Evolutionary conservation across 495 filamentous ascomycete species (phyloP).

Genomic region (Penicillium subrubescens): DNA sequence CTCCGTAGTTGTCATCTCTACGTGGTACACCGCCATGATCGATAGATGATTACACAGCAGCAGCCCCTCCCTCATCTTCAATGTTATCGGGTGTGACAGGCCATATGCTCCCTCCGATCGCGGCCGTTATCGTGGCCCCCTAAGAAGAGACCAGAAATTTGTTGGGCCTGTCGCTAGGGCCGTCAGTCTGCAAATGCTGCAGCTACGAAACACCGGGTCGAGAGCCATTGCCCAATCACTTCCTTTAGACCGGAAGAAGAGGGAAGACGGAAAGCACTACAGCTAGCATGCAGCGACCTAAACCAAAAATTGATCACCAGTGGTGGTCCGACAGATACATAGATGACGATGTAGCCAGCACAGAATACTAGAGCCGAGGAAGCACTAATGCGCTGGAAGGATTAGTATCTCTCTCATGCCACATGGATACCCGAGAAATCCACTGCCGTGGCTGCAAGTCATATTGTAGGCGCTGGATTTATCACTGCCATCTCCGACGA

Average conservation of each 20-base stretch:
- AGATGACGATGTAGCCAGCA: background rate
- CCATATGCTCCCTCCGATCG: background rate
- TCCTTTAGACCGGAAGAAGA: background rate
- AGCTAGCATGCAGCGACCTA: background rate
- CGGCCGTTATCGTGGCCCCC: constrained; percentile 8
- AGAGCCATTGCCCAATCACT: background rate
- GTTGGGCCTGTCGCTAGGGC: background rate
- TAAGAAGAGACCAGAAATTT: background rate
- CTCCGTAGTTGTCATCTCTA: background rate
- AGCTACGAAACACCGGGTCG: constrained; percentile 19
- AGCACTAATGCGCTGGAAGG: background rate
- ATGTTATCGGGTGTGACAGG: background rate
- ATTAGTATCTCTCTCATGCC: background rate
- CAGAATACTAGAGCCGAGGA: background rate
- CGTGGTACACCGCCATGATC: background rate
- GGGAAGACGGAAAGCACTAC: background rate
- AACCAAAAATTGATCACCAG: background rate
- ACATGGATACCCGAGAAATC: constrained; percentile 7
- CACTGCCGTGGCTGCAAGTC: constrained; percentile 11
- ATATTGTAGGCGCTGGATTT: background rate
- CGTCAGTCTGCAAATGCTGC: constrained; percentile 7
- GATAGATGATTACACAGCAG: background rate
- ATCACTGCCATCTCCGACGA: constrained; percentile 7
- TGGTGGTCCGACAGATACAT: background rate
- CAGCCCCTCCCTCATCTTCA: background rate